Conservation (phyloP, 2,329 filamentous ascomycete species). For the Hirsutella minnesotensis region DNA sequence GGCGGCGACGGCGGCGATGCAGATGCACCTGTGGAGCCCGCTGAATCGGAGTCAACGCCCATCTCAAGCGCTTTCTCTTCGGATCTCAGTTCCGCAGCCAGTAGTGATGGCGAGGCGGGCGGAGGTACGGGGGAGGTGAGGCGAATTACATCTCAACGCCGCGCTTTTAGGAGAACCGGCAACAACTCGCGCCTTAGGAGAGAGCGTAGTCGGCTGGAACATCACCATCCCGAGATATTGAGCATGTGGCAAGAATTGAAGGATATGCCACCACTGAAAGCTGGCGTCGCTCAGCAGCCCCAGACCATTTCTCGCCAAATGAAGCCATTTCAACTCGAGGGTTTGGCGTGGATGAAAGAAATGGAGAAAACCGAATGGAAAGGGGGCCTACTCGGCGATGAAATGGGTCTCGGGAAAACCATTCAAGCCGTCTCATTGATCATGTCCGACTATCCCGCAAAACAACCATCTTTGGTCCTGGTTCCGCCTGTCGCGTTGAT, state of each 20-base stretch:
- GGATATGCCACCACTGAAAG: constrained; percentile 53
- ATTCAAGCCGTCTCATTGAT: constrained; percentile 96
- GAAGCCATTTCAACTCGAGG: constrained; percentile 89
- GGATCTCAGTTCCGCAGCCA: constrained; percentile 4
- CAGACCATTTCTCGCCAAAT: constrained; percentile 66
- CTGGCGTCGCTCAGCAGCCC: constrained; percentile 39
- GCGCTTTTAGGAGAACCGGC: constrained; percentile 18
- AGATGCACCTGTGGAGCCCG: background rate
- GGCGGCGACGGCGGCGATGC: background rate
- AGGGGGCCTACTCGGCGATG: constrained; percentile 85
- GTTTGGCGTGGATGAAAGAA: constrained; percentile 83
- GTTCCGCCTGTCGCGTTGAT: constrained; percentile 89
- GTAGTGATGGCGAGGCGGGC: constrained; percentile 12
- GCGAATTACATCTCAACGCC: constrained; percentile 16
- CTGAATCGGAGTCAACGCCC: background rate
- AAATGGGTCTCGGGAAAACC: constrained; percentile 98
- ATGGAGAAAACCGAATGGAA: constrained; percentile 82
- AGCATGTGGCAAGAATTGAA: constrained; percentile 79
- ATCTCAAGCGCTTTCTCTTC: constrained; percentile 2
- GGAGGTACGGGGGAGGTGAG: constrained; percentile 2
- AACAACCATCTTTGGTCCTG: constrained; percentile 72
- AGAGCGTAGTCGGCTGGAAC: constrained; percentile 58
- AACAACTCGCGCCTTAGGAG: constrained; percentile 17
- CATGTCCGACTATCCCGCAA: constrained; percentile 91
- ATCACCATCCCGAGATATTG: constrained; percentile 62